Evolutionary conservation across 2,329 filamentous ascomycete genomes (phyloP).

Genomic region (Fusarium sp.): DNA sequence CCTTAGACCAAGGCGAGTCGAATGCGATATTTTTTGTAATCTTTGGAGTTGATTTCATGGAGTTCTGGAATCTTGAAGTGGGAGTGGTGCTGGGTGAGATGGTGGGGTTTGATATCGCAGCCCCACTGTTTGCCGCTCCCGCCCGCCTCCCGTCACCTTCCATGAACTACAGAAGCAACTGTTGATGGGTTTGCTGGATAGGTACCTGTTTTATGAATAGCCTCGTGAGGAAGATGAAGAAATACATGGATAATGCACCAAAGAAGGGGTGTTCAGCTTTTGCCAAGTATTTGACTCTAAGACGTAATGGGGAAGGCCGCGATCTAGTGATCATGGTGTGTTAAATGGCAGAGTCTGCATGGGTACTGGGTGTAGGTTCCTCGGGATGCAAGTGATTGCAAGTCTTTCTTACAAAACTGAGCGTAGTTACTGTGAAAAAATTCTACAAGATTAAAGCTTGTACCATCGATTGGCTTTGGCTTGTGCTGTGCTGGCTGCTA

Average conservation of each 20-base stretch:
- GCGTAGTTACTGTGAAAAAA: background rate
- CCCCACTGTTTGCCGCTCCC: background rate
- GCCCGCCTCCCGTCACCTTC: background rate
- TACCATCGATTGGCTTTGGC: too few relatives aligned
- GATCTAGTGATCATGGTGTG: background rate
- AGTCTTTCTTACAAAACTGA: background rate
- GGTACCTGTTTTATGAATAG: background rate
- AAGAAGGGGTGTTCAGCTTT: rapidly evolving
- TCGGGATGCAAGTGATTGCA: background rate
- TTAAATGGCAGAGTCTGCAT: background rate
- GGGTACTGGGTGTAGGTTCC: background rate
- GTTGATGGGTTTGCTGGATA: background rate
- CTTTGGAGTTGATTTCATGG: background rate
- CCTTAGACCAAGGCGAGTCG: background rate
- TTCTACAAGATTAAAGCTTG: background rate
- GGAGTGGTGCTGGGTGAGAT: too few relatives aligned
- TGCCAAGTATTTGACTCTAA: background rate
- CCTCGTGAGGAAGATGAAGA: background rate
- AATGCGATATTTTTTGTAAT: background rate
- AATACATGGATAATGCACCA: background rate
- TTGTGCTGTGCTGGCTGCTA: too few relatives aligned
- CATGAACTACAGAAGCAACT: background rate
- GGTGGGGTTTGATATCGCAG: background rate
- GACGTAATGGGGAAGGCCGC: background rate
- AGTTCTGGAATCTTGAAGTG: background rate